phyloP scores from a whole-genome alignment of 768 basidiomycete species.

The Pisolithus marmoratus region DNA sequence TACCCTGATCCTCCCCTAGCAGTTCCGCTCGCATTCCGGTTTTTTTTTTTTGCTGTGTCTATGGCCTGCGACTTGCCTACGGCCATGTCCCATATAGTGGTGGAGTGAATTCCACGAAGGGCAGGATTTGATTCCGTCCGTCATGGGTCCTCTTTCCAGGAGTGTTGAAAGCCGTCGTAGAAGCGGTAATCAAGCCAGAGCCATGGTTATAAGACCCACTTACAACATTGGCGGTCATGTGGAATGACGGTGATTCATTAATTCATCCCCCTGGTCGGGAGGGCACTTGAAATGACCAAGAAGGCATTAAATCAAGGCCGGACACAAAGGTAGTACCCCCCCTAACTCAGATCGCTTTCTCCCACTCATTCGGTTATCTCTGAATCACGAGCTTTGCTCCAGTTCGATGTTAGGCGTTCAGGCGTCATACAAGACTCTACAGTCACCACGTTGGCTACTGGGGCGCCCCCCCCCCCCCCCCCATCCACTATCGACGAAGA shows the following conservation, averaged over 20 bases:
- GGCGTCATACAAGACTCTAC: conserved; percentile 45
- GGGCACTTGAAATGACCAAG: conserved; percentile 55
- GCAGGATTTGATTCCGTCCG: conserved; percentile 64
- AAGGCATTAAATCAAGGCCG: conserved; percentile 51
- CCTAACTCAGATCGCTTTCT: neutral
- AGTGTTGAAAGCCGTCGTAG: conserved; percentile 64
- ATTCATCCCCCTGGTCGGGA: conserved; percentile 57
- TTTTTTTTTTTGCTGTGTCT: conserved; percentile 59
- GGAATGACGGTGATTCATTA: conserved; percentile 57
- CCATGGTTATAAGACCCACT: conserved; percentile 69
- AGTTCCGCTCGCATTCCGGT: conserved; percentile 72
- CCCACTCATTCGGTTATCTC: neutral
- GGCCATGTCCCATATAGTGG: conserved; percentile 68
- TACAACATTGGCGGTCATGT: conserved; percentile 53
- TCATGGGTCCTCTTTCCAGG: conserved; percentile 66
- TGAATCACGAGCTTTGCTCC: neutral
- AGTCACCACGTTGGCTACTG: conserved; percentile 31
- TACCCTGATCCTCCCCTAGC: neutral
- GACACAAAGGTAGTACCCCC: conserved; percentile 51
- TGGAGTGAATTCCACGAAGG: conserved; percentile 63
- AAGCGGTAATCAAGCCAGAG: conserved; percentile 50
- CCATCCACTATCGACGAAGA: conserved; percentile 41
- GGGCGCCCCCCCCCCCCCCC: conserved; percentile 51
- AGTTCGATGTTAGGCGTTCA: conserved; percentile 41
- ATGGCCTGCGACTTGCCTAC: conserved; percentile 66